These are phyloP conservation scores for Collybia nuda DNA, from an alignment of 768 basidiomycete genomes.

Conservation along the genomic window DNA sequence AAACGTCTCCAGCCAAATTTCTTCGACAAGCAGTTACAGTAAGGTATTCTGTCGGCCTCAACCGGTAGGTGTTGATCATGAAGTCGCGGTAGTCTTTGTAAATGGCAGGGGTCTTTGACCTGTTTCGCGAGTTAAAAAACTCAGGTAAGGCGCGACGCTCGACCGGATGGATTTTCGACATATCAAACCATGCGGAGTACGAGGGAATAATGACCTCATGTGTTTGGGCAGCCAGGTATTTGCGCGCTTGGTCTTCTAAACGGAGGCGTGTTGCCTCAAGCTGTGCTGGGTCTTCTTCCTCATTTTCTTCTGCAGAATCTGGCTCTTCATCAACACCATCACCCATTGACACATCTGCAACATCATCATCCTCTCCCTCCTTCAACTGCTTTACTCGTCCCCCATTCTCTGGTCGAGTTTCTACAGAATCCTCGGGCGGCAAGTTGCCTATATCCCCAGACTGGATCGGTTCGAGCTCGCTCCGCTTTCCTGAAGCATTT, in stretches of 20 bases:
- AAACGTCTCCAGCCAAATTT: slow-evolving; percentile 97
- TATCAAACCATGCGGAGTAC: slow-evolving; percentile 97
- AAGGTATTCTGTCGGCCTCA: slow-evolving; percentile 92
- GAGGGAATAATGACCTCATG: slow-evolving; percentile 97
- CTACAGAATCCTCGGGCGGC: slow-evolving; percentile 35
- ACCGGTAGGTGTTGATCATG: slow-evolving; percentile 97
- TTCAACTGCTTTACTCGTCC: slow-evolving; percentile 42
- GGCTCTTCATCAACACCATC: slow-evolving; percentile 75
- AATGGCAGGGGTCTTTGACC: slow-evolving; percentile 93
- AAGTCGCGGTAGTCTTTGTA: slow-evolving; percentile 99
- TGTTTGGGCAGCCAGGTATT: slow-evolving; percentile 95
- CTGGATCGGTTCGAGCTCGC: slow-evolving; percentile 83
- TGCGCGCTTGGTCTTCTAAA: slow-evolving; percentile 84
- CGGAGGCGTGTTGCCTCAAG: slow-evolving; percentile 76
- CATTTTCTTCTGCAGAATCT: slow-evolving; percentile 78
- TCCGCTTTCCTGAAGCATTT: slow-evolving; percentile 79
- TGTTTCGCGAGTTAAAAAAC: slow-evolving; percentile 95
- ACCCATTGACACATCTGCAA: slow-evolving; percentile 78
- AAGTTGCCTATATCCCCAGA: slow-evolving; percentile 81
- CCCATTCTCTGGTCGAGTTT: slow-evolving; percentile 41
- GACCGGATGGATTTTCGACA: slow-evolving; percentile 89
- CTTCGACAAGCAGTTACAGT: slow-evolving; percentile 96
- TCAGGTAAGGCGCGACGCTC: slow-evolving; percentile 93
- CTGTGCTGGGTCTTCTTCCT: slow-evolving; percentile 85
- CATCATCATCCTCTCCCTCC: slow-evolving; percentile 66